Conservation (phyloP, 345 rosid genomes). For the Salix exigua region DNA sequence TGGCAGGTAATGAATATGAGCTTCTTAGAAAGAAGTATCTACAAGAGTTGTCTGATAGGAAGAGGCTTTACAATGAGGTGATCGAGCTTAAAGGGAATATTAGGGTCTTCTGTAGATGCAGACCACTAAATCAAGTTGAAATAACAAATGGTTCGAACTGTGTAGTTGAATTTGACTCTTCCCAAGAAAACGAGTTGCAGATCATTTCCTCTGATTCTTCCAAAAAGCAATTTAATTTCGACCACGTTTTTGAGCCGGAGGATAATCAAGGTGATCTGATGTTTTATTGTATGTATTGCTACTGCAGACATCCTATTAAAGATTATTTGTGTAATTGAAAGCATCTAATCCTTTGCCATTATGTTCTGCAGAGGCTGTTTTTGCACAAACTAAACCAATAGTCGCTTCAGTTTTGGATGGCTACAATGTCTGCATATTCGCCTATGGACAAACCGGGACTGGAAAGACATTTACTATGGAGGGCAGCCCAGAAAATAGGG, state of each 20-base stretch:
- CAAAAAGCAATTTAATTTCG: conserved; percentile 84
- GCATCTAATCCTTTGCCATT: not conserved
- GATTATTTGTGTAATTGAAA: not conserved
- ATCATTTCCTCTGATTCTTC: conserved; percentile 71
- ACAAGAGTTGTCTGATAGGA: conserved; percentile 65
- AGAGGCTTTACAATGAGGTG: conserved; percentile 77
- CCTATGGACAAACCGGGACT: conserved; percentile 98
- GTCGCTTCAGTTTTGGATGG: conserved; percentile 90
- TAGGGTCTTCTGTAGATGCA: conserved; percentile 96
- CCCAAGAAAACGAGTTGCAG: conserved; percentile 72
- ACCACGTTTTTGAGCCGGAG: conserved; percentile 75
- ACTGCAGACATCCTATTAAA: conserved; percentile 4
- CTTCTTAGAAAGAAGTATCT: conserved; percentile 63
- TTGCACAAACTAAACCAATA: conserved; percentile 76
- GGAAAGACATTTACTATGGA: conserved; percentile 98
- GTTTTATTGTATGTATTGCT: conserved; percentile 1
- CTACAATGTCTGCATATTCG: conserved; percentile 85
- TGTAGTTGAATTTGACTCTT: conserved; percentile 54
- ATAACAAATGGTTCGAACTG: conserved; percentile 47
- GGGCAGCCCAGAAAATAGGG: conserved; percentile 79
- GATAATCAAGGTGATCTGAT: conserved; percentile 66
- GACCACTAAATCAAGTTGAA: conserved; percentile 70
- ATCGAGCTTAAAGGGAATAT: conserved; percentile 92
- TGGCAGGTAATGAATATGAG: conserved; percentile 62
- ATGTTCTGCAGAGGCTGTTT: conserved; percentile 66